phyloP scores from a whole-genome alignment of 179 eudicot species.

The Vitellaria paradoxa region DNA sequence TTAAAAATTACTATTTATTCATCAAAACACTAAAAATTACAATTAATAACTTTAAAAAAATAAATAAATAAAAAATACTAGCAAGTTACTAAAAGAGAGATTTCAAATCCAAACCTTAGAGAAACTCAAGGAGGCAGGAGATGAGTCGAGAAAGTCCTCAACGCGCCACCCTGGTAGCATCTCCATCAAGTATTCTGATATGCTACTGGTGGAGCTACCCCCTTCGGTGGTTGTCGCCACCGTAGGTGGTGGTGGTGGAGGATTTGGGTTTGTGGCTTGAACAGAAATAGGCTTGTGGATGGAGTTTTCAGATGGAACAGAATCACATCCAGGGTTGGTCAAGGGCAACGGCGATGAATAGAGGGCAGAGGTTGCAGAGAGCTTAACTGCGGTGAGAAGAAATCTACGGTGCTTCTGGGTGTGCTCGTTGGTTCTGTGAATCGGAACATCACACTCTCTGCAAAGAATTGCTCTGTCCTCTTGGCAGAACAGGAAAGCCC shows the following conservation, averaged over 20 bases:
- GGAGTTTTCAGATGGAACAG: constrained; percentile 34
- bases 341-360: constrained; percentile 9
- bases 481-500: constrained; percentile 76
- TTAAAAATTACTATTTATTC: too few relatives aligned
- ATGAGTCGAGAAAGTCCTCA: constrained; percentile 65
- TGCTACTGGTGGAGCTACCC: constrained; percentile 28
- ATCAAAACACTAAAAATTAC: too few relatives aligned
- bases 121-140: constrained; percentile 35
- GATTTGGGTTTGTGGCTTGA: constrained; percentile 7
- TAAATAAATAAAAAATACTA: too few relatives aligned
- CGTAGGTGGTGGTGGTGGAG: constrained; percentile 4
- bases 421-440: constrained; percentile 71
- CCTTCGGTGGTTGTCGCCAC: not conserved
- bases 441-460: constrained; percentile 68
- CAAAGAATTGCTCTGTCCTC: constrained; percentile 84
- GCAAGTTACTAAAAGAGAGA: too few relatives aligned
- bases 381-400: constrained; percentile 72
- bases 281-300: constrained; percentile 20
- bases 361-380: constrained; percentile 35
- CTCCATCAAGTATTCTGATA: constrained; percentile 80
- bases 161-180: constrained; percentile 88
- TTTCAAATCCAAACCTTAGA: constrained; percentile 47
- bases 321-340: constrained; percentile 20
- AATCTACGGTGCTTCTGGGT: constrained; percentile 69
- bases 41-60: too few relatives aligned